Percentiles rank a stretch among this genome's conserved stretches.
Evolutionary conservation across 1,284 basidiomycete genomes (phyloP).

Genomic region (Pseudozyma thailandica): DNA sequence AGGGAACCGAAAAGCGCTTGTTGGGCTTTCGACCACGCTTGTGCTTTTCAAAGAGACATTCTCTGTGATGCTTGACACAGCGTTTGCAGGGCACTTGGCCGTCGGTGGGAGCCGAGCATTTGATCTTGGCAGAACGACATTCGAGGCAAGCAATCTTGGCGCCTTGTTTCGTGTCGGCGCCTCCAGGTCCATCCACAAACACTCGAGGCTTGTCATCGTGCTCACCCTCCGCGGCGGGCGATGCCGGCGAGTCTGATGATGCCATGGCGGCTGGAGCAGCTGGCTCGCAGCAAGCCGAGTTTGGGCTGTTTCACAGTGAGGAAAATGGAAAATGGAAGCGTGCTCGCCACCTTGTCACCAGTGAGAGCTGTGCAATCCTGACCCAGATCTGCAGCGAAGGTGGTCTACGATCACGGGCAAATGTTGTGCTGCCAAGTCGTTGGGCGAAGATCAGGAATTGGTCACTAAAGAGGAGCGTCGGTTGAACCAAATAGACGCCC

Average conservation of each 20-base stretch:
- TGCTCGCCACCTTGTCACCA: too few species aligned
- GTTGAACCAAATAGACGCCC: too few species aligned
- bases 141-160: slow-evolving; percentile 59
- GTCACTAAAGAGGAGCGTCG: too few species aligned
- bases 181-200: slow-evolving; percentile 56
- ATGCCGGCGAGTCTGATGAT: slow-evolving; percentile 29
- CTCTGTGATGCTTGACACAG: slow-evolving; percentile 53
- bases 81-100: slow-evolving; percentile 59
- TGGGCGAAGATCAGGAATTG: too few species aligned
- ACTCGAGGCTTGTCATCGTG: slow-evolving; percentile 53
- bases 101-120: slow-evolving; percentile 59
- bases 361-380: too few species aligned
- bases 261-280: slow-evolving; percentile 11
- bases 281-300: neutral
- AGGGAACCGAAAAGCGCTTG: slow-evolving; percentile 50
- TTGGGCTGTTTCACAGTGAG: neutral
- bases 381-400: too few species aligned
- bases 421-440: too few species aligned
- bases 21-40: slow-evolving; percentile 56
- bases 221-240: slow-evolving; percentile 22
- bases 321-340: too few species aligned
- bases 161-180: slow-evolving; percentile 58
- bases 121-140: slow-evolving; percentile 58
- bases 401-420: too few species aligned
- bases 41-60: slow-evolving; percentile 61